Percentiles rank a stretch among this genome's conserved stretches.
Evolutionary conservation across 164 flowering plant species (phyloP).

Genomic region (Pachysandra terminalis): DNA sequence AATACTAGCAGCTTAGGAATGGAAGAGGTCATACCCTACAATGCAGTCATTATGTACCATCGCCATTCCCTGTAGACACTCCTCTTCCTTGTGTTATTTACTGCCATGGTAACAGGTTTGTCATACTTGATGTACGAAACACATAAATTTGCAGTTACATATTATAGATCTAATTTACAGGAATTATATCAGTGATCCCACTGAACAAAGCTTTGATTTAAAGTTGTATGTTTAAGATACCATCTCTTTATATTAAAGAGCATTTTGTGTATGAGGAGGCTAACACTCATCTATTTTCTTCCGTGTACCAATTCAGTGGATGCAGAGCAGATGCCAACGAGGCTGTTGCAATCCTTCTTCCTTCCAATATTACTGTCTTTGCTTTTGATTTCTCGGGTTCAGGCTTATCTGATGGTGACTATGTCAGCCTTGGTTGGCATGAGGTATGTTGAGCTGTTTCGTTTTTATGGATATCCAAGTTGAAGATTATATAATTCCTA

Average conservation of each 20-base stretch:
- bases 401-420: constrained; percentile 89
- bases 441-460: constrained; percentile 49
- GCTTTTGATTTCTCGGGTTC: constrained; percentile 98
- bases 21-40: constrained; percentile 62
- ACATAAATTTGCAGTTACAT: too few species aligned
- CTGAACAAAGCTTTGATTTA: background rate
- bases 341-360: constrained; percentile 84
- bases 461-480: background rate
- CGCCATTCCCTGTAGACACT: constrained; percentile 55
- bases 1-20: constrained; percentile 57
- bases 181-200: background rate
- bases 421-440: constrained; percentile 98
- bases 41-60: constrained; percentile 90
- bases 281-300: constrained; percentile 2
- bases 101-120: constrained; percentile 95
- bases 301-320: constrained; percentile 52
- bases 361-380: constrained; percentile 88
- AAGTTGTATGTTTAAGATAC: background rate
- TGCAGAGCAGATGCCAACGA: constrained; percentile 97
- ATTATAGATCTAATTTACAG: background rate
- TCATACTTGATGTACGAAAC: background rate
- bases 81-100: constrained; percentile 94
- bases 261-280: constrained; percentile 1
- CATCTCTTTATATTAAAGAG: background rate
- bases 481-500: background rate